Percentiles rank a stretch among this genome's conserved stretches.
phyloP scores from a whole-genome alignment of 2,329 filamentous ascomycete genomes.

The Dothistroma septosporum region DNA sequence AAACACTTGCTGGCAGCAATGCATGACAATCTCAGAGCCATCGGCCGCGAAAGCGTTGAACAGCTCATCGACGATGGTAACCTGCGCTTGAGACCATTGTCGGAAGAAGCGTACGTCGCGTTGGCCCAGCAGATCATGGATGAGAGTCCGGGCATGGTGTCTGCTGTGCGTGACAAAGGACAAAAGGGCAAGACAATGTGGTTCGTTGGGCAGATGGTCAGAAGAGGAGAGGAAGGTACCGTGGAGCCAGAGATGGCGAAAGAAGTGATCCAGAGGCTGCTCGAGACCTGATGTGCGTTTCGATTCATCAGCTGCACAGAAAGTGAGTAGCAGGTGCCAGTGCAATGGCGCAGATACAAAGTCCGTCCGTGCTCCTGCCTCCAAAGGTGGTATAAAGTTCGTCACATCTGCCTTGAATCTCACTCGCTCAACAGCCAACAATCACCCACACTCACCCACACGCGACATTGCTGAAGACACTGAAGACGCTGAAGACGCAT shows the following conservation, averaged over 20 bases:
- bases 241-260: conserved; percentile 60
- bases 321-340: neutral
- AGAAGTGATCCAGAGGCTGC: conserved; percentile 48
- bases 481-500: too few relatives aligned
- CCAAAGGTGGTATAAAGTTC: too few relatives aligned
- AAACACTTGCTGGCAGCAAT: conserved; percentile 57
- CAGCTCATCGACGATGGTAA: conserved; percentile 56
- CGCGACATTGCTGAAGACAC: neutral
- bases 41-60: conserved; percentile 40
- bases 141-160: conserved; percentile 55
- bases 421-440: too few relatives aligned
- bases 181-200: conserved; percentile 64
- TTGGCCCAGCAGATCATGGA: conserved; percentile 53
- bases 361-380: neutral
- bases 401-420: too few relatives aligned
- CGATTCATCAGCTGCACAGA: neutral
- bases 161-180: conserved; percentile 55
- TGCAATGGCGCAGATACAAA: neutral
- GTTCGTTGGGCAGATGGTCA: conserved; percentile 67
- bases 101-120: conserved; percentile 52
- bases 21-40: conserved; percentile 35
- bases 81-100: conserved; percentile 53
- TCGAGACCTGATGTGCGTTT: conserved; percentile 4
- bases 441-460: neutral
- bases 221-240: conserved; percentile 55